A percentile compares a stretch with the other conserved stretches of the same genome.
phyloP scores from a whole-genome alignment of 106 monocot genomes.

The Phalaenopsis equestris region DNA sequence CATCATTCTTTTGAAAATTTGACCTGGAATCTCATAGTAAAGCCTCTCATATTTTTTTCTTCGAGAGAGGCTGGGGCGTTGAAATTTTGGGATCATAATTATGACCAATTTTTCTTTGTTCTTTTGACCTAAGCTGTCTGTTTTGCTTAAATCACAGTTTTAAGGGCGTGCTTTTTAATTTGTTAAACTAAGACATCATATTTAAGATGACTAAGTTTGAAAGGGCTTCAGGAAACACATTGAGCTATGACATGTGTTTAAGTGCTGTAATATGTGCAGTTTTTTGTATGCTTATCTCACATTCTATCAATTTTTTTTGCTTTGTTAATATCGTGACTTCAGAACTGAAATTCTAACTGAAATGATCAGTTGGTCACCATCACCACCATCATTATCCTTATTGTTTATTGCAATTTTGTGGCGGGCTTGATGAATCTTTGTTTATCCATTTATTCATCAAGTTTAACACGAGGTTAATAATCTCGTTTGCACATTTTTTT shows the following conservation, averaged over 20 bases:
- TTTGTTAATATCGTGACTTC: too few relatives aligned
- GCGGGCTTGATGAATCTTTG: too few relatives aligned
- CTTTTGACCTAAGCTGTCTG: background rate
- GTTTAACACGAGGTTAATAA: background rate
- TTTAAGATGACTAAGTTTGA: background rate
- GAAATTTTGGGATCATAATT: too few relatives aligned
- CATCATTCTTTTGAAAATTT: too few relatives aligned
- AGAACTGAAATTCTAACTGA: background rate
- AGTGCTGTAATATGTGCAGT: background rate
- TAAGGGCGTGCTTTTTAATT: background rate
- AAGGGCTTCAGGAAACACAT: background rate
- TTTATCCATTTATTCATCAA: background rate
- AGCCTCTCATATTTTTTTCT: too few relatives aligned
- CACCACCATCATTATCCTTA: background rate
- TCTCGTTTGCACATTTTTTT: background rate
- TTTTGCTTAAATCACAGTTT: background rate
- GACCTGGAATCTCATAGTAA: too few relatives aligned
- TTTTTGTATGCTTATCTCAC: background rate
- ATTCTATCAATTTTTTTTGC: too few relatives aligned
- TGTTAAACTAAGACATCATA: background rate
- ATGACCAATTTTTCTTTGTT: too few relatives aligned
- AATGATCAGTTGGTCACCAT: background rate
- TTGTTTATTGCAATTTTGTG: background rate
- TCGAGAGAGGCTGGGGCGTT: too few relatives aligned
- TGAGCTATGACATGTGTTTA: background rate